Conservation (phyloP, 129 eudicot genomes). For the Erigeron canadensis region DNA sequence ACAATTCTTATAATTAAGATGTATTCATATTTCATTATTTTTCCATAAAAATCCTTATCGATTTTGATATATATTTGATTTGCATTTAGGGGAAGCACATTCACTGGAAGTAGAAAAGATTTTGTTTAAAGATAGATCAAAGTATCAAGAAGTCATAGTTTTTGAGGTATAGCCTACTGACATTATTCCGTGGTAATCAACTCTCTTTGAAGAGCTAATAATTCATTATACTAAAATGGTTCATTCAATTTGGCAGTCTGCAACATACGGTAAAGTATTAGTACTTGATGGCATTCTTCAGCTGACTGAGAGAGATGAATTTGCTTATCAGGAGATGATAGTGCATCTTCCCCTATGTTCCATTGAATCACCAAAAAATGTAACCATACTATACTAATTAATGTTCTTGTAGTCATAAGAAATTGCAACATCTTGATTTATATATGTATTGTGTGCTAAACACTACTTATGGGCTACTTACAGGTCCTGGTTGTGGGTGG, state of each 20-base stretch:
- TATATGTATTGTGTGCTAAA: not conserved
- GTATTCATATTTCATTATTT: not conserved
- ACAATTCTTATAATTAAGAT: not conserved
- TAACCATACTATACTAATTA: conserved; percentile 29
- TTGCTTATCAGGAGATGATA: conserved; percentile 98
- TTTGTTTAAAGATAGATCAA: conserved; percentile 72
- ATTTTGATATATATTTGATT: not conserved
- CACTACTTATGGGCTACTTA: conserved; percentile 19
- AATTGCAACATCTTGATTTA: not conserved
- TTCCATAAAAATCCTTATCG: not conserved
- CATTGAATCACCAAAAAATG: conserved; percentile 78
- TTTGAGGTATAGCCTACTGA: conserved; percentile 60
- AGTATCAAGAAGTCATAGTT: conserved; percentile 88
- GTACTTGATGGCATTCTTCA: conserved; percentile 97
- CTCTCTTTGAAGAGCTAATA: not conserved
- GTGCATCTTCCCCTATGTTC: conserved; percentile 97
- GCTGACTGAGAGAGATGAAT: conserved; percentile 91
- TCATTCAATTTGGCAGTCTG: conserved; percentile 52
- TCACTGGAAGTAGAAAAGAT: conserved; percentile 74
- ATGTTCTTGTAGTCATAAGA: not conserved
- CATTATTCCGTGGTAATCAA: not conserved
- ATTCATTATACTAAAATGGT: conserved; percentile 4
- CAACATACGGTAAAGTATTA: conserved; percentile 81
- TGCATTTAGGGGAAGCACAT: conserved; percentile 84
- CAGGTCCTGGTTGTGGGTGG: conserved; percentile 98